Conservation (phyloP, 805 yeast species). For the Myxozyma melibiosi region DNA sequence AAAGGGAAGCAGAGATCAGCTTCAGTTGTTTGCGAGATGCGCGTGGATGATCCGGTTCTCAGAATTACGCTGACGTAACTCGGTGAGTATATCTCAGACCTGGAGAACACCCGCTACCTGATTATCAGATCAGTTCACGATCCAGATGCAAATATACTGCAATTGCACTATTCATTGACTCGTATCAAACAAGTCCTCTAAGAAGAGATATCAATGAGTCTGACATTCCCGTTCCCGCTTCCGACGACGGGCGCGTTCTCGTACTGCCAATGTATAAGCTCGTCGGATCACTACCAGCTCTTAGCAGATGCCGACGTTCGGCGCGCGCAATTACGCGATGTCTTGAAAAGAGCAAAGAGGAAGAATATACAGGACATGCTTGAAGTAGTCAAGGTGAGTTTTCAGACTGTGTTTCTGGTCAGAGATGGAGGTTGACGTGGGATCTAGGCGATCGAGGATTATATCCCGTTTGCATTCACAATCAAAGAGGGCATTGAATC, state of each 20-base stretch:
- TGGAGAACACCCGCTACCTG: background rate
- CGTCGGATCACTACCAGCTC: constrained; percentile 33
- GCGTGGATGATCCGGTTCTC: too few relatives aligned
- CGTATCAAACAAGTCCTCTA: too few relatives aligned
- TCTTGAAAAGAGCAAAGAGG: constrained; percentile 39
- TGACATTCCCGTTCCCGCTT: constrained; percentile 35
- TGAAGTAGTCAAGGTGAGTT: constrained; percentile 35
- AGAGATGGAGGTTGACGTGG: background rate
- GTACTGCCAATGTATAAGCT: constrained; percentile 30
- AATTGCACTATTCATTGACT: too few relatives aligned
- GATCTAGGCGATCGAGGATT: constrained; percentile 37
- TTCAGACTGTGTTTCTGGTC: too few relatives aligned
- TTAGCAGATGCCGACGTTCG: constrained; percentile 38
- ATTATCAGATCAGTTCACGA: too few relatives aligned
- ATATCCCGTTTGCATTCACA: constrained; percentile 35
- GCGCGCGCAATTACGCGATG: constrained; percentile 39
- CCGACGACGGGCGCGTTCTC: constrained; percentile 40
- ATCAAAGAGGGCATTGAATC: constrained; percentile 32
- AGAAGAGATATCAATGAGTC: constrained; percentile 23
- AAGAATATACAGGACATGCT: constrained; percentile 34
- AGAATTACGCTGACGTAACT: too few relatives aligned
- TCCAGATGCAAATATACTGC: too few relatives aligned
- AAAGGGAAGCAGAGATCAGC: too few relatives aligned
- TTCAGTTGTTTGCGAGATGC: too few relatives aligned
- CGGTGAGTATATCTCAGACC: background rate